A percentile compares a stretch with the other conserved stretches of the same genome.
These are phyloP conservation scores for Cercospora sp. DNA, from an alignment of 2,329 filamentous ascomycete species.

Conservation along the genomic window DNA sequence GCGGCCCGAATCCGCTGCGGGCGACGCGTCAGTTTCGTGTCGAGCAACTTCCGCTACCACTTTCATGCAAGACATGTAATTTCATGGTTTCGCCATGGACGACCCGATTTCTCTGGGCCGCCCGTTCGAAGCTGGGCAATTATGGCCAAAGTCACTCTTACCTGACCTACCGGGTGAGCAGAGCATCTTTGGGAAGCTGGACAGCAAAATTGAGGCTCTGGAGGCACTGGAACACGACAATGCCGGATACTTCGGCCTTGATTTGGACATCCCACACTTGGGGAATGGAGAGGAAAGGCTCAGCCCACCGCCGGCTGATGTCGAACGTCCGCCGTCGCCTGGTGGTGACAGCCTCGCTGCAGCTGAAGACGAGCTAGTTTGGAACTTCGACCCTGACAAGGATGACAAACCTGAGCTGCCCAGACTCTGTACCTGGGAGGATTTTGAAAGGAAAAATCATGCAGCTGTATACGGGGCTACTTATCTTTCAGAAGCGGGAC, in stretches of 20 bases:
- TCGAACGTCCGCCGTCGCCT: constrained; percentile 23
- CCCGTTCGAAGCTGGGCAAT: constrained; percentile 29
- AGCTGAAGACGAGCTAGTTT: constrained; percentile 41
- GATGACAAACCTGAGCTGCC: constrained; percentile 36
- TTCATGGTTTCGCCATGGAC: constrained; percentile 14
- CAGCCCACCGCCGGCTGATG: not conserved
- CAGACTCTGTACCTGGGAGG: constrained; percentile 67
- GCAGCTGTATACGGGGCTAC: constrained; percentile 46
- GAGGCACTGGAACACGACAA: not conserved
- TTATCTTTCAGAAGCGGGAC: constrained; percentile 69
- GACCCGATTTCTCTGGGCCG: constrained; percentile 19
- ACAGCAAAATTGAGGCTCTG: constrained; percentile 3
- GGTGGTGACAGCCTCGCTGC: constrained; percentile 17
- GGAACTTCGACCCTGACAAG: constrained; percentile 41
- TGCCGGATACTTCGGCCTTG: constrained; percentile 15
- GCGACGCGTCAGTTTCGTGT: not conserved
- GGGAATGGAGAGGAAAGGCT: constrained; percentile 36
- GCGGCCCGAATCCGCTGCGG: not conserved
- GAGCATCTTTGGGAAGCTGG: constrained; percentile 22
- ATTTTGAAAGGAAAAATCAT: constrained; percentile 47
- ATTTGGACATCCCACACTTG: constrained; percentile 20
- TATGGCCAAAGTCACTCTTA: constrained; percentile 28
- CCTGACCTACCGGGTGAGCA: constrained; percentile 6
- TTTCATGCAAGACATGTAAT: not conserved
- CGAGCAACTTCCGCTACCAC: not conserved